Percentiles rank a stretch among this genome's conserved stretches.
These are phyloP conservation scores for Picocystis sp. DNA, from an alignment of 163 green algal genomes.

Conservation along the genomic window DNA sequence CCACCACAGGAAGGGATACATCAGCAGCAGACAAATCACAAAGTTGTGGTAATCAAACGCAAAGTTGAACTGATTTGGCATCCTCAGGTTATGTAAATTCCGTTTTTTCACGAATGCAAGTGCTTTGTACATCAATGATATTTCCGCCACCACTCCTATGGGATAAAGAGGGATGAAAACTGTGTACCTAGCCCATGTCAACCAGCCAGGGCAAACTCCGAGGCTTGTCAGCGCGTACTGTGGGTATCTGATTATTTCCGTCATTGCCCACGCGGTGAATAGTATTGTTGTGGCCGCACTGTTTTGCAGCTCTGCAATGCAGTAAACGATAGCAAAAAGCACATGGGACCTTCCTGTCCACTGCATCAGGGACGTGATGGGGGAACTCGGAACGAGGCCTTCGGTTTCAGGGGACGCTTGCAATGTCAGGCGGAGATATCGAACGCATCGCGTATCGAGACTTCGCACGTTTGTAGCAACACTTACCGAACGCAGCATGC, in stretches of 20 bases:
- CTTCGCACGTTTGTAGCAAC: no score
- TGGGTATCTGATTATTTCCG: conserved; percentile 48
- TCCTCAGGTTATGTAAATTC: conserved; percentile 20
- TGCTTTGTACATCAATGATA: conserved; percentile 22
- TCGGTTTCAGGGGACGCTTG: no score
- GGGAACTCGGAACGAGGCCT: conserved; percentile 54
- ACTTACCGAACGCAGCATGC: no score
- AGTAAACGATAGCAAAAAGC: conserved; percentile 44
- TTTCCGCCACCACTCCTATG: conserved; percentile 34
- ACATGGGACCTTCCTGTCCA: conserved; percentile 61
- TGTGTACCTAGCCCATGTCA: conserved; percentile 47
- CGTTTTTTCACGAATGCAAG: conserved; percentile 21
- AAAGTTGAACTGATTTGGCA: conserved; percentile 46
- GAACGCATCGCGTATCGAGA: no score
- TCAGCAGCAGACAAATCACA: conserved; percentile 24
- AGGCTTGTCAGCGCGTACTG: conserved; percentile 37
- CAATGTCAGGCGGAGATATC: no score
- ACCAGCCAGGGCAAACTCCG: conserved; percentile 22
- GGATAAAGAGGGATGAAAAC: conserved; percentile 49
- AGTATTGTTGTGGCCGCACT: conserved; percentile 5
- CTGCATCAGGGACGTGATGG: conserved; percentile 45
- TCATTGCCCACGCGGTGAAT: conserved; percentile 22
- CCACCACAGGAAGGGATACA: conserved; percentile 56
- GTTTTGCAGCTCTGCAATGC: conserved; percentile 21
- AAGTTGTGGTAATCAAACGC: conserved; percentile 46